phyloP scores from a whole-genome alignment of 2,329 filamentous ascomycete species.

The Coniosporium uncinatum region DNA sequence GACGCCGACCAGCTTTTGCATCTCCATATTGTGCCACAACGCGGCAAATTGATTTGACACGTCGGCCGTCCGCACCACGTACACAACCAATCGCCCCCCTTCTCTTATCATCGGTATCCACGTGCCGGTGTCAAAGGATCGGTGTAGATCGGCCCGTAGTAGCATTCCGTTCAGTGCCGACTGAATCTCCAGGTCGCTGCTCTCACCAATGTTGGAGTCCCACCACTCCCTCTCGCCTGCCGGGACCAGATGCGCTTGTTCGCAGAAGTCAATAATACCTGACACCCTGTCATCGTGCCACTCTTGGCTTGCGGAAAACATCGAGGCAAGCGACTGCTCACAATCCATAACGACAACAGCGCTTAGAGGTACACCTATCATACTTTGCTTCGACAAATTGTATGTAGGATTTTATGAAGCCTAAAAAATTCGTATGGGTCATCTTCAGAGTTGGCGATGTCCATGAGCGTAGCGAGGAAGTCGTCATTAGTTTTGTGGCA shows the following conservation, averaged over 20 bases:
- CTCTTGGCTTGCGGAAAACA: too few relatives aligned
- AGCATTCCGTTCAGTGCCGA: constrained; percentile 7
- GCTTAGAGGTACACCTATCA: too few relatives aligned
- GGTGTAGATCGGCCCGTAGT: constrained; percentile 4
- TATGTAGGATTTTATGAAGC: too few relatives aligned
- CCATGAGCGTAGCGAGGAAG: too few relatives aligned
- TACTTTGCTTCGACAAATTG: too few relatives aligned
- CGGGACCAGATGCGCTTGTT: constrained; percentile 6
- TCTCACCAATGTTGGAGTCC: constrained; percentile 2
- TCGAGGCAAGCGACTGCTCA: too few relatives aligned
- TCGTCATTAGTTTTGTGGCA: too few relatives aligned
- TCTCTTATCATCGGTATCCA: constrained; percentile 4
- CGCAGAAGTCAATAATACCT: constrained; percentile 7
- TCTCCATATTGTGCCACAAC: constrained; percentile 8
- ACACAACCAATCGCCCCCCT: constrained; percentile 4
- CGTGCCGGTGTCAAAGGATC: constrained; percentile 3
- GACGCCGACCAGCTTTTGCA: constrained; percentile 8
- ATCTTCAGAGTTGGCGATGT: too few relatives aligned
- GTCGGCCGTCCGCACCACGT: constrained; percentile 8
- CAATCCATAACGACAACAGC: too few relatives aligned
- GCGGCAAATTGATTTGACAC: constrained; percentile 8
- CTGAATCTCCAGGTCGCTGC: constrained; percentile 3
- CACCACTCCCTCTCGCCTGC: constrained; percentile 4
- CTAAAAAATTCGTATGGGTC: too few relatives aligned
- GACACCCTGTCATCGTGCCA: too few relatives aligned